Evolutionary conservation across 1,284 basidiomycete genomes (phyloP), one percentile per base, ranked within the genome.

Genomic region (Puccinia polysora): DNA sequence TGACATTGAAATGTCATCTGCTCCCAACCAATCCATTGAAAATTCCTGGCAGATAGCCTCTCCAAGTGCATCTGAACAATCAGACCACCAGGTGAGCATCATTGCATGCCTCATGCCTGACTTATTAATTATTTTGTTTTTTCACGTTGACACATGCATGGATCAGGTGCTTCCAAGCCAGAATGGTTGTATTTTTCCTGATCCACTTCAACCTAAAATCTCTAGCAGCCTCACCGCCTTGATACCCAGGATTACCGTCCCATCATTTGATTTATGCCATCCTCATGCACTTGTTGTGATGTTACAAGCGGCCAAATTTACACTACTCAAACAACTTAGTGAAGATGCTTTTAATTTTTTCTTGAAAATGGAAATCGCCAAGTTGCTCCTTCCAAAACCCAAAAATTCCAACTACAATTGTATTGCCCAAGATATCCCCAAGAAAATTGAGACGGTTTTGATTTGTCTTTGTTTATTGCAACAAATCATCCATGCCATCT

Each of bases 361-460:
- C 25, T 60, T 60, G 58, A 43, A 45, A 40, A 30, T 60, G 58
- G 58, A 60, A 45, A 60, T 45, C 34, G 38, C 40, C 25, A 60
- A 60, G 40, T 52, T 3, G 15, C 4, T 14, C 4, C n/a, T n/a
- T n/a, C n/a, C n/a, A n/a, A 60, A 60, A 28, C 40, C 38, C 25
- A 18, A 43, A 8, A 43, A 8, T 8, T 40, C 58, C 20, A 4
- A 60, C 36, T 60, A 25, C 18, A 4, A 60, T 38, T 14, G 18
- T 8, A 14, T 38, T 59, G 56, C 36, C 8, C 7, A 60, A 45
- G n/a, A 60, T 43, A 60, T 60, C 8, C 58, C 58, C 18, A 60
- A 60, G 20, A 25, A 10, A 7, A 25, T 60, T 23, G 20, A 60
- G 23, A 60, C 58, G 28, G 38, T 60, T 60, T 25, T 60, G 2